These are phyloP conservation scores for Sporisorium scitamineum DNA, from an alignment of 1,284 basidiomycete genomes.

Conservation along the genomic window DNA sequence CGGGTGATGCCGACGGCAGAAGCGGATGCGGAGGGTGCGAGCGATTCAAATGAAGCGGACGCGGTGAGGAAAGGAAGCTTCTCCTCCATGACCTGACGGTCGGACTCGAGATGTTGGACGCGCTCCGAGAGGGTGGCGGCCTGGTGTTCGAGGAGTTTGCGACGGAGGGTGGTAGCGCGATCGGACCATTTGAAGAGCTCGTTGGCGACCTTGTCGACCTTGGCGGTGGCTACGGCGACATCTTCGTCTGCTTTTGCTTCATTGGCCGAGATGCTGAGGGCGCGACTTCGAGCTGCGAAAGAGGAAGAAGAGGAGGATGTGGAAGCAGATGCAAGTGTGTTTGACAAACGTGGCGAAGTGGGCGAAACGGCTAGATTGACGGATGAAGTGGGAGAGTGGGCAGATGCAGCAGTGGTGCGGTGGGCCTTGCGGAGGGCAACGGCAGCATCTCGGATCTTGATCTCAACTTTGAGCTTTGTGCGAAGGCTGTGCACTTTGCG, in stretches of 20 bases:
- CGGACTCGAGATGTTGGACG: constrained; percentile 46
- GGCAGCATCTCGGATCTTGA: constrained; percentile 57
- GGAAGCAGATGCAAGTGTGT: constrained; percentile 5
- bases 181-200: constrained; percentile 52
- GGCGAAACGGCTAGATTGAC: constrained; percentile 22
- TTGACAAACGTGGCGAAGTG: constrained; percentile 19
- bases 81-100: constrained; percentile 39
- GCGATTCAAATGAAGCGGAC: constrained; percentile 43
- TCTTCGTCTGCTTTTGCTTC: constrained; percentile 57
- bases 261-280: constrained; percentile 39
- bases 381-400: constrained; percentile 31
- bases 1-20: constrained; percentile 35
- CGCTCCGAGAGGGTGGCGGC: constrained; percentile 53
- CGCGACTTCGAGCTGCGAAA: constrained; percentile 25
- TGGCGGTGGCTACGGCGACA: constrained; percentile 41
- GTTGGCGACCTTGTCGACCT: constrained; percentile 54
- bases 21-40: constrained; percentile 41
- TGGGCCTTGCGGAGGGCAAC: constrained; percentile 57
- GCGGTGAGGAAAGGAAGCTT: constrained; percentile 38
- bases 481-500: constrained; percentile 36
- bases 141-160: constrained; percentile 57
- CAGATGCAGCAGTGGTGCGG: constrained; percentile 34
- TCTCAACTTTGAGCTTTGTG: constrained; percentile 59
- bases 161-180: constrained; percentile 35
- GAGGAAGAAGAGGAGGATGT: constrained; percentile 22